A percentile compares a stretch with the other conserved stretches of the same genome.
These are phyloP conservation scores for Metschnikowia proteae DNA, from an alignment of 805 yeast species.

Conservation along the genomic window DNA sequence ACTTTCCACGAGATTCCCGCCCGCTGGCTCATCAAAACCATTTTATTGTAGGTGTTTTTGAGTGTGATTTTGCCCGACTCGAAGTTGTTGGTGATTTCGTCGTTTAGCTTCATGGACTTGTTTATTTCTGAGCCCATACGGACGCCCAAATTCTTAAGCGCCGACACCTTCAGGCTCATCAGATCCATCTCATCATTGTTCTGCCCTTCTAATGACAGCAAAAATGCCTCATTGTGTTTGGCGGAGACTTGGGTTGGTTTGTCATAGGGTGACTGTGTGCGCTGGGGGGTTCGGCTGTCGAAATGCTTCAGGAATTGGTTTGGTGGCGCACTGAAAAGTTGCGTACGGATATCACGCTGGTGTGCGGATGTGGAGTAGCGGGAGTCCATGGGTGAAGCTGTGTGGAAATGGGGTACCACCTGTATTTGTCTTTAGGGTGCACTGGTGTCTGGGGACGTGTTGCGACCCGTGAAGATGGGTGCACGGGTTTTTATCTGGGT, in stretches of 20 bases:
- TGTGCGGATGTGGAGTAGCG: constrained; percentile 27
- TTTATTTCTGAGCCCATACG: constrained; percentile 44
- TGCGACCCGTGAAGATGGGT: neutral
- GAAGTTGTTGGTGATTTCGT: constrained; percentile 37
- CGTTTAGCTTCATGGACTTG: constrained; percentile 37
- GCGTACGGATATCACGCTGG: constrained; percentile 42
- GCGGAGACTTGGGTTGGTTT: constrained; percentile 25
- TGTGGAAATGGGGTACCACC: neutral
- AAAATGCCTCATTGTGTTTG: constrained; percentile 39
- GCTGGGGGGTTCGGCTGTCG: constrained; percentile 21
- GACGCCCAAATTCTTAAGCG: constrained; percentile 39
- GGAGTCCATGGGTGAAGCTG: constrained; percentile 12
- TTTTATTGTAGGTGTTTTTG: constrained; percentile 40
- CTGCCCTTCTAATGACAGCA: constrained; percentile 43
- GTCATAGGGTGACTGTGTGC: constrained; percentile 41
- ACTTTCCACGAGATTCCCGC: constrained; percentile 45
- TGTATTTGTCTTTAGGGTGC: neutral
- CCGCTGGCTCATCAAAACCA: constrained; percentile 44
- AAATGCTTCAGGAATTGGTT: constrained; percentile 4
- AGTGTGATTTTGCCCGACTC: constrained; percentile 39
- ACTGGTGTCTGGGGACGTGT: neutral
- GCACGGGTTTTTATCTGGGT: neutral
- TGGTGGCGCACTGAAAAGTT: constrained; percentile 31
- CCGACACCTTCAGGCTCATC: constrained; percentile 40
- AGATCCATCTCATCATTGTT: constrained; percentile 39